These are phyloP conservation scores for Rhododendron ferrugineum DNA, from an alignment of 148 eudicot species.

Conservation along the genomic window DNA sequence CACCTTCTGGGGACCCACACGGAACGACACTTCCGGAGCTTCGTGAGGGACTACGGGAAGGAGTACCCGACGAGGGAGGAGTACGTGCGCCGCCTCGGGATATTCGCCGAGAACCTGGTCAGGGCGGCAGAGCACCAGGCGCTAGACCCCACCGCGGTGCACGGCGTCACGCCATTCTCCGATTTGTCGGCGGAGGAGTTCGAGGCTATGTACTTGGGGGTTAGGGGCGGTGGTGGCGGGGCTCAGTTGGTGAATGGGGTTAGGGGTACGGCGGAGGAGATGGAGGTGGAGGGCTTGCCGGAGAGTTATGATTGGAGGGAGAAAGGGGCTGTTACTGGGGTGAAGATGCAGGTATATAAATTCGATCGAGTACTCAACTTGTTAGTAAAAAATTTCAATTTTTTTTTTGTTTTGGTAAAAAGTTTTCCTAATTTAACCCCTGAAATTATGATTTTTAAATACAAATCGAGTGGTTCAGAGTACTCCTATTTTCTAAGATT, in stretches of 20 bases:
- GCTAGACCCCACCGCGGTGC: conserved; percentile 77
- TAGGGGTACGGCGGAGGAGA: conserved; percentile 17
- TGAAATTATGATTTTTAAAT: too few relatives aligned
- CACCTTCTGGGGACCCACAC: conserved; percentile 27
- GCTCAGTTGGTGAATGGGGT: neutral
- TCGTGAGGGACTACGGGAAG: conserved; percentile 53
- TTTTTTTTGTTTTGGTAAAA: too few relatives aligned
- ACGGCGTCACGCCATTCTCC: conserved; percentile 80
- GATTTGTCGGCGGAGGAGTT: conserved; percentile 68
- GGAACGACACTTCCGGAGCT: conserved; percentile 45
- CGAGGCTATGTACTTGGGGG: conserved; percentile 47
- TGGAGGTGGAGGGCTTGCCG: conserved; percentile 61
- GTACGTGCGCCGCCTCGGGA: conserved; percentile 58
- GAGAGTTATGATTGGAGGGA: conserved; percentile 84
- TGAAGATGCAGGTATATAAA: conserved; percentile 68
- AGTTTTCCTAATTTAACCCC: too few relatives aligned
- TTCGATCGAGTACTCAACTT: neutral
- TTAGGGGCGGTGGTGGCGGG: conserved; percentile 24
- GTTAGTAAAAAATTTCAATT: too few relatives aligned
- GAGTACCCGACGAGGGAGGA: conserved; percentile 54
- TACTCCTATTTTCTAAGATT: too few relatives aligned
- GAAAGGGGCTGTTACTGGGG: conserved; percentile 79
- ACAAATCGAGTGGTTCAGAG: too few relatives aligned
- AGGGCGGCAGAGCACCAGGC: conserved; percentile 90
- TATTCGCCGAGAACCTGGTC: conserved; percentile 53